A percentile compares a stretch with the other conserved stretches of the same genome.
Conservation (phyloP, 768 basidiomycete species). For the Roridomyces roridus region DNA sequence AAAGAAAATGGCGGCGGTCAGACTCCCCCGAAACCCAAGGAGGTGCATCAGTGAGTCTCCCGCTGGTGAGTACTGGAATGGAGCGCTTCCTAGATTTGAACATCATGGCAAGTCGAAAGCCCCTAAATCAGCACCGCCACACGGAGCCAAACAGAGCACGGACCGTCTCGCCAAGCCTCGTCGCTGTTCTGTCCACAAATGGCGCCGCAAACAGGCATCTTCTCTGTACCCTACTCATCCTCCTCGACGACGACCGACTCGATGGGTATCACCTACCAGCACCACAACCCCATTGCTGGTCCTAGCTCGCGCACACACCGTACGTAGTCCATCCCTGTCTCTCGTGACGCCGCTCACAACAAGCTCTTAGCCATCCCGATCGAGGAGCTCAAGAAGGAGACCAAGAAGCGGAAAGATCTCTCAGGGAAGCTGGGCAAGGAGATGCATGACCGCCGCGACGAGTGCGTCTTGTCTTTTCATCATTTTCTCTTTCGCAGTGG, state of each 20-base stretch:
- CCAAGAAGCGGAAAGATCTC: conserved; percentile 68
- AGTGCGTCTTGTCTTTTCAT: conserved; percentile 51
- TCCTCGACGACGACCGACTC: conserved; percentile 3
- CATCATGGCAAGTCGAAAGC: too few species aligned
- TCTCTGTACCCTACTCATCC: neutral
- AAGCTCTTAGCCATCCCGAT: conserved; percentile 14
- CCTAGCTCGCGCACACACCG: conserved; percentile 23
- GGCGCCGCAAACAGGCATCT: conserved; percentile 18
- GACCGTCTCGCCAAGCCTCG: too few species aligned
- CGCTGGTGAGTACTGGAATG: too few species aligned
- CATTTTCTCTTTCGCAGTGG: neutral
- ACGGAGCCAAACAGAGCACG: too few species aligned
- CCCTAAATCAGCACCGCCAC: too few species aligned
- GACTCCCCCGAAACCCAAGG: too few species aligned
- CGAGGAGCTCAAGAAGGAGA: conserved; percentile 60
- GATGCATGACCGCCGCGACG: conserved; percentile 75
- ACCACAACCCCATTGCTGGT: conserved; percentile 22
- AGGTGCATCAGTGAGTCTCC: too few species aligned
- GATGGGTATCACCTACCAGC: conserved; percentile 20
- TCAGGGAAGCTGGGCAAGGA: conserved; percentile 77
- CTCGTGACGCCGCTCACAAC: neutral
- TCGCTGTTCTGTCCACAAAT: too few species aligned
- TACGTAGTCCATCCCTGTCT: neutral
- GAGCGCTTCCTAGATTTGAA: too few species aligned
- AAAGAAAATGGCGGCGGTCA: too few species aligned